Base-by-base conservation (phyloP, 73 alveolate species). In the Tetrahymena elliotti region DNA sequence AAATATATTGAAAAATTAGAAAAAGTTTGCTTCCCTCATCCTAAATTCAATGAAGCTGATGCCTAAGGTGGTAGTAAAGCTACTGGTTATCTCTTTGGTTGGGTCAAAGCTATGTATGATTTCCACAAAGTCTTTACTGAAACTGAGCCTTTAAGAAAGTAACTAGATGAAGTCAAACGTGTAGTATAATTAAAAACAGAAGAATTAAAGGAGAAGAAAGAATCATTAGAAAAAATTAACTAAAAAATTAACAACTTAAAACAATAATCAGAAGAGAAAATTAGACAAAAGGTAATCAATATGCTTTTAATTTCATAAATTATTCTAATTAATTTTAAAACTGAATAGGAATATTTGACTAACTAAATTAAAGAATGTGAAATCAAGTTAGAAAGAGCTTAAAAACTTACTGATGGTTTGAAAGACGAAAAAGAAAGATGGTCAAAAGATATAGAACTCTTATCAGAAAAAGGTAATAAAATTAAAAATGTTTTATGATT, bases 391-490 rank as follows among this genome's bases (percentile, higher is more conserved):
- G 98, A 97, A 93, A 97, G 99, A 97, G 99, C 99, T 10, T 98
- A 98, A 96, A 99, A 99, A 96, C 96, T 99, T 93, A 99, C 99
- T 52, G 98, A 98, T 93, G 99, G 99, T 84, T 98, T 99, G 88
- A 98, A 98, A 18, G 99, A 99, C 24, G 99, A 99, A 96, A 99
- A 98, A 96, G 97, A 96, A 52, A 96, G 99, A 93, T 99, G 99
- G 99, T 98, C 99, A 24, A 98, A 97, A 83, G 98, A 99, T 84
- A 99, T 99, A 36, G 95, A 96, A 94, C 37, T 39, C 38, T 98
- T 99, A 83, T 98, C 99, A 35, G 99, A 95, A 52, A 96, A 98
- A 96, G 97, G 94, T 47, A 94, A 31, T 4, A 95, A 68, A 94
- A 94, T 35, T 40, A 40, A 40, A 3, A 12, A 12, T 40, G 1